Base-by-base conservation (phyloP, 129 eudicot species). In the Sambucus nigra region DNA sequence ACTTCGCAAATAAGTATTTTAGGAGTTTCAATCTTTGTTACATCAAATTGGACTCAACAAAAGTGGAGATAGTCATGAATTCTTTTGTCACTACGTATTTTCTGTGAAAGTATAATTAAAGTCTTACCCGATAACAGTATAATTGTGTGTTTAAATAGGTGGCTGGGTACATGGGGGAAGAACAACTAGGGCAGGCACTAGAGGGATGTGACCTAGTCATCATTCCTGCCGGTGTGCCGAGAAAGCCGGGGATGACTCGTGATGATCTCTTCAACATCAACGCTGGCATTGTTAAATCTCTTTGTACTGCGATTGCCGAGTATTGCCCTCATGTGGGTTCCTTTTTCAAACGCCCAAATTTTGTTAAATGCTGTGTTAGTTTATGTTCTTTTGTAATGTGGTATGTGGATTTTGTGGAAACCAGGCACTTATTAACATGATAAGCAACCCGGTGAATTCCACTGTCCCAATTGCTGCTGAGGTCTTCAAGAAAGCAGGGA, bases 181-280 rank as follows among this genome's bases (percentile, higher is more conserved):
- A 77, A 2, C 79, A 82, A 51, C 60, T 92, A 7, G 94, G 82
- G 1, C 64, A 79, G 66, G 99, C 95, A 29, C 73, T 91, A 17
- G 87, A 85, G 62, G 99, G 95, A 67, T 71, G 82, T 28, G 99
- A 82, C 53, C 19, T 92, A 27, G 91, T 92, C 59, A 76, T 92
- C 25, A 82, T 92, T 62, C 96, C 96, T 10, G 95, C 99, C 65
- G 99, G 96, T 69, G 94, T 92, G 57, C 99, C 94, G 8, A 74
- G 99, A 55, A 91, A 91, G 71, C 99, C 95, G 0, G 99, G 99
- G 53, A 91, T 91, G 99, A 86, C 95, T 10, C 88, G 99, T 63
- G 99, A 91, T 70, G 99, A 91, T 62, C 99, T 91, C 68, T 91
- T 91, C 74, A 86, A 86, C 76, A 86, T 92, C 55, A 86, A 86